Evolutionary conservation across 1,284 basidiomycete genomes (phyloP).

Genomic region (Cryptococcus sp.): DNA sequence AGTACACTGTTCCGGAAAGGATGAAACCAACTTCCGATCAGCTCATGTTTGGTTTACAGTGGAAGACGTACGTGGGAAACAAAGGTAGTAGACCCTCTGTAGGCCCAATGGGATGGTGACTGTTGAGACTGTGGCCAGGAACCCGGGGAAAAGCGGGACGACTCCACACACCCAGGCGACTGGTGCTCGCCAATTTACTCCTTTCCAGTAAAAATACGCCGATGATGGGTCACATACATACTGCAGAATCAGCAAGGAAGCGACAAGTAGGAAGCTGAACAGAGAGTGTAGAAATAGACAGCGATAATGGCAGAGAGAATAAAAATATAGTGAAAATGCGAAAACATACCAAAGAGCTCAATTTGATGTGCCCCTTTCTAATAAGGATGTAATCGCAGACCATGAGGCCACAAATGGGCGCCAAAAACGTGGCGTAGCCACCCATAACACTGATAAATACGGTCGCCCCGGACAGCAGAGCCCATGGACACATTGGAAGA

Average conservation of each 20-base stretch:
- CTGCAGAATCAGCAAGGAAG: slow-evolving; percentile 1
- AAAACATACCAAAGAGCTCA: slow-evolving; percentile 34
- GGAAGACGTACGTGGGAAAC: slow-evolving; percentile 25
- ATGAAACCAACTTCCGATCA: slow-evolving; percentile 32
- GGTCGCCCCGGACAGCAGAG: slow-evolving; percentile 36
- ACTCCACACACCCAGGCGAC: slow-evolving; percentile 44
- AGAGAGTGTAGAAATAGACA: background rate
- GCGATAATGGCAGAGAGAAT: background rate
- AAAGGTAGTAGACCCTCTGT: slow-evolving; percentile 40
- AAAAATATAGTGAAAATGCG: background rate
- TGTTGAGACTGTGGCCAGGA: slow-evolving; percentile 31
- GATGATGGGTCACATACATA: slow-evolving; percentile 21
- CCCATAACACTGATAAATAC: slow-evolving; percentile 47
- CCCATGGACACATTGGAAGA: slow-evolving; percentile 45
- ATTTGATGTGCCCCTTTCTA: slow-evolving; percentile 36
- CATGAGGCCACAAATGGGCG: slow-evolving; percentile 45
- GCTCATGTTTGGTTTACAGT: background rate
- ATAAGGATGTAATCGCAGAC: slow-evolving; percentile 48
- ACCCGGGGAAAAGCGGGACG: slow-evolving; percentile 44
- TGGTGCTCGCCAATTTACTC: slow-evolving; percentile 46
- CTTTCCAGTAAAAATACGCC: slow-evolving; percentile 34
- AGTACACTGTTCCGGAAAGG: slow-evolving; percentile 33
- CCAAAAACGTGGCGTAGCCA: slow-evolving; percentile 46
- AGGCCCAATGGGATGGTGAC: slow-evolving; percentile 29
- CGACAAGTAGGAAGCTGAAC: too few relatives aligned